Conservation (phyloP, 2,329 filamentous ascomycete genomes). For the Elsinoe arachidis region DNA sequence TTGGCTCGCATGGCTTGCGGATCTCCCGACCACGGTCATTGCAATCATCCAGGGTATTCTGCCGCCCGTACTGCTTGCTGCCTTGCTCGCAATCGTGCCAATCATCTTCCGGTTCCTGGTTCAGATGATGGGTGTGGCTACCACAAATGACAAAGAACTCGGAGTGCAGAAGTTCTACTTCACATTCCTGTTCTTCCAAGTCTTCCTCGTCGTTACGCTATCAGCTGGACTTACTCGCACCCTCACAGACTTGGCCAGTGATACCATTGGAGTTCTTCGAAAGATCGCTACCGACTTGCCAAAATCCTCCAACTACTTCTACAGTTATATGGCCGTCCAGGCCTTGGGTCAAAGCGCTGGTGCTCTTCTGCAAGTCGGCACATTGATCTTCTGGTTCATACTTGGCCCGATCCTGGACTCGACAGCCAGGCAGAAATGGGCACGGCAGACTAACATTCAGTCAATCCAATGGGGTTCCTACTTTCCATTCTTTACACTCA, state of each 20-base stretch:
- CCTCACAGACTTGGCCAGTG: constrained; percentile 54
- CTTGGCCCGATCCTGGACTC: constrained; percentile 57
- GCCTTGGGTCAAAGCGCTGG: constrained; percentile 84
- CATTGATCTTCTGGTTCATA: constrained; percentile 74
- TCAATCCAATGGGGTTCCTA: constrained; percentile 83
- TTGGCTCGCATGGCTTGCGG: constrained; percentile 63
- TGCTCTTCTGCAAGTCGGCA: constrained; percentile 74
- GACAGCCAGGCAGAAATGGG: constrained; percentile 76
- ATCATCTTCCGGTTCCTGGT: constrained; percentile 68
- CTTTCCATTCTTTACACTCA: constrained; percentile 94
- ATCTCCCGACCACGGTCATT: constrained; percentile 52
- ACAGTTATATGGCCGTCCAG: constrained; percentile 95
- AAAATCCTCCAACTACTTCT: constrained; percentile 89
- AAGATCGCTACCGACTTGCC: constrained; percentile 73
- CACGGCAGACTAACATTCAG: constrained; percentile 67
- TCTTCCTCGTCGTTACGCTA: constrained; percentile 88
- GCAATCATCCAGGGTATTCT: constrained; percentile 76
- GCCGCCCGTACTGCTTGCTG: constrained; percentile 64
- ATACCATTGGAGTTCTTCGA: constrained; percentile 59
- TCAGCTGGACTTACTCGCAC: constrained; percentile 63
- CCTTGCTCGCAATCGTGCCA: constrained; percentile 74
- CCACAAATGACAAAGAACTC: constrained; percentile 66
- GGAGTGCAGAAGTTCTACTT: constrained; percentile 93
- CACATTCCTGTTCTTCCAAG: constrained; percentile 81
- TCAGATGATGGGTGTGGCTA: constrained; percentile 68